These are phyloP conservation scores for Ascochyta viciae-villosae DNA, from an alignment of 2,329 filamentous ascomycete species.

Conservation along the genomic window DNA sequence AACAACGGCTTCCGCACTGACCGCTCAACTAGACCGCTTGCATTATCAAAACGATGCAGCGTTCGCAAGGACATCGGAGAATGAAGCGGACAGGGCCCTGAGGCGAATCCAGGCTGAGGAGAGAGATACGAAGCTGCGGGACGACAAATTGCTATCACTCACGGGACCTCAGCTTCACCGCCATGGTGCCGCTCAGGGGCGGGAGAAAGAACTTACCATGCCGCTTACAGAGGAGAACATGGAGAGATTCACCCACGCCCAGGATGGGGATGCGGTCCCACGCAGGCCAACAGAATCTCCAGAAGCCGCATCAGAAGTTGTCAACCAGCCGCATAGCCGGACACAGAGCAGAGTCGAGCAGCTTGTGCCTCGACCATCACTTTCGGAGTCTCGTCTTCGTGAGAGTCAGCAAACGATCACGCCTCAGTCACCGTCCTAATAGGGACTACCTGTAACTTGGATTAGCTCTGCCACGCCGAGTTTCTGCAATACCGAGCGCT, in stretches of 20 bases:
- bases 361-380: constrained; percentile 26
- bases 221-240: constrained; percentile 50
- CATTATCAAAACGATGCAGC: constrained; percentile 48
- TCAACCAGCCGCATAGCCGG: constrained; percentile 26
- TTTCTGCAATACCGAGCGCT: neutral
- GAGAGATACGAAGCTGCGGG: constrained; percentile 60
- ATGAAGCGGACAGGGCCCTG: constrained; percentile 55
- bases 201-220: constrained; percentile 29
- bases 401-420: constrained; percentile 41
- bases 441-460: neutral
- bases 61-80: constrained; percentile 51
- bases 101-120: constrained; percentile 61
- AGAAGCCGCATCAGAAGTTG: constrained; percentile 27
- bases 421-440: constrained; percentile 1
- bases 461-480: no score
- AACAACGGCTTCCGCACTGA: constrained; percentile 46
- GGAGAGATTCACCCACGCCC: constrained; percentile 41
- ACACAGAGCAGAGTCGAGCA: constrained; percentile 22
- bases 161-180: constrained; percentile 47
- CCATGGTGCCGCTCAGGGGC: constrained; percentile 29
- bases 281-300: constrained; percentile 21
- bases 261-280: constrained; percentile 29
- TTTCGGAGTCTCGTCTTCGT: constrained; percentile 22
- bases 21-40: constrained; percentile 47
- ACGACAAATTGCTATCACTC: constrained; percentile 62